Conservation (phyloP, 768 basidiomycete genomes). For the Termitomyces sp. region DNA sequence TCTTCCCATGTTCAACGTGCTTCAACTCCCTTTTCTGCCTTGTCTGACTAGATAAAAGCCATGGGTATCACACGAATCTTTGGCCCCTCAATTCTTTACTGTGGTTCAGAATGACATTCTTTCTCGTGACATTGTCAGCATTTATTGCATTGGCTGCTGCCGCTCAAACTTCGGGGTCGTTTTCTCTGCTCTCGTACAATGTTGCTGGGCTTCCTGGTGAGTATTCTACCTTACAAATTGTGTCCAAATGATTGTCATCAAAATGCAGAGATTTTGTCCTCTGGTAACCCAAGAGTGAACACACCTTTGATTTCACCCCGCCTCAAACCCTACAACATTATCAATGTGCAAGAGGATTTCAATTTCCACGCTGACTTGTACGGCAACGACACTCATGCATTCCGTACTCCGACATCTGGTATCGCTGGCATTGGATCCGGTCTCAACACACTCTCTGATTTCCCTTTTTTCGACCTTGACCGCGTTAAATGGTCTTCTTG, state of each 20-base stretch:
- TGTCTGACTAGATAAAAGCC: neutral
- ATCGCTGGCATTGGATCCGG: slow-evolving; percentile 28
- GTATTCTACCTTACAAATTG: neutral
- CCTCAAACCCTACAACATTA: slow-evolving; percentile 24
- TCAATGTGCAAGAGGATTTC: slow-evolving; percentile 33
- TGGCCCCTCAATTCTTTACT: neutral
- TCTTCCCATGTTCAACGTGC: neutral
- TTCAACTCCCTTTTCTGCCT: neutral
- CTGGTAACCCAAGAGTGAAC: slow-evolving; percentile 21
- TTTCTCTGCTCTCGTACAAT: slow-evolving; percentile 25
- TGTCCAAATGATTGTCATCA: neutral
- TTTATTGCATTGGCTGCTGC: slow-evolving; percentile 6
- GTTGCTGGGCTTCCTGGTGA: slow-evolving; percentile 29
- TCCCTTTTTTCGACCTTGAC: slow-evolving; percentile 25
- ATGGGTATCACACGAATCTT: neutral
- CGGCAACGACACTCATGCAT: slow-evolving; percentile 27
- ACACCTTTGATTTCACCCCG: slow-evolving; percentile 27
- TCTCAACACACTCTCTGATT: slow-evolving; percentile 31
- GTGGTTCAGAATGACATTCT: neutral
- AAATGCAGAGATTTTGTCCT: slow-evolving; percentile 20
- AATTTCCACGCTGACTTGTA: slow-evolving; percentile 32
- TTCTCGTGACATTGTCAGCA: neutral
- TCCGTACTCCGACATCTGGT: slow-evolving; percentile 31
- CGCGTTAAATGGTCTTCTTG: slow-evolving; percentile 26
- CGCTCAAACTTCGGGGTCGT: slow-evolving; percentile 18